Evolutionary conservation across 176 grass and related monocot species (phyloP), one percentile per base, ranked within the genome.

Genomic region (Ensete ventricosum): DNA sequence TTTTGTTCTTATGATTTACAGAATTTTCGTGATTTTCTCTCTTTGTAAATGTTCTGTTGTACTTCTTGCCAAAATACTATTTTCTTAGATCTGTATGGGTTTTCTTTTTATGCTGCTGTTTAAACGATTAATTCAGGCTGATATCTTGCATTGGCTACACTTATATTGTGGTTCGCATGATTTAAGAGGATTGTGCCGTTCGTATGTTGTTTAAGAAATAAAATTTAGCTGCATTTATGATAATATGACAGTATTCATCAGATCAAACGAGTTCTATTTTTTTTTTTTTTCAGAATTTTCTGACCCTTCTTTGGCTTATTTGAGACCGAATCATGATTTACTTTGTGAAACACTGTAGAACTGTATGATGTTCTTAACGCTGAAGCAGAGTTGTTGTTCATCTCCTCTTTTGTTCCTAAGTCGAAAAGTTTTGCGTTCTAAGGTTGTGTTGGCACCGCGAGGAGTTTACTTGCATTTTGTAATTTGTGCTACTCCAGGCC

Each of bases 391-490:
- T 65, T 29, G 6, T 11, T 5, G 21, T 26, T 27, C 9, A 65
- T 14, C 23, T 65, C 1, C n/a, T 65, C 10, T 65, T 12, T 62
- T 62, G 14, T 4, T 17, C n/a, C n/a, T 1, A 62, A 8, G 8
- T 6, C 9, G 8, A 62, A n/a, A 21, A 62, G 58, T 8, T n/a
- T n/a, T 1, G 0, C 66, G 27, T 43, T 27, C 9, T 22, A 23
- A 80, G 67, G 25, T 69, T 64, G 25, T 68, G 53, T 71, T 23
- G 76, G 8, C 65, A 26, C 73, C n/a, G 74, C 64, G 76, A 53
- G 24, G 26, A 49, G 34, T 73, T 85, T 68, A 87, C 82, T 80
- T 29, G 67, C 29, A 84, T 23, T 67, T 50, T 83, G 84, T 76
- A 73, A 81, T 17, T 87, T 79, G 52, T 49, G 76, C 50, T 16